phyloP scores from a whole-genome alignment of 495 filamentous ascomycete species.

The Xylaria intraflava region DNA sequence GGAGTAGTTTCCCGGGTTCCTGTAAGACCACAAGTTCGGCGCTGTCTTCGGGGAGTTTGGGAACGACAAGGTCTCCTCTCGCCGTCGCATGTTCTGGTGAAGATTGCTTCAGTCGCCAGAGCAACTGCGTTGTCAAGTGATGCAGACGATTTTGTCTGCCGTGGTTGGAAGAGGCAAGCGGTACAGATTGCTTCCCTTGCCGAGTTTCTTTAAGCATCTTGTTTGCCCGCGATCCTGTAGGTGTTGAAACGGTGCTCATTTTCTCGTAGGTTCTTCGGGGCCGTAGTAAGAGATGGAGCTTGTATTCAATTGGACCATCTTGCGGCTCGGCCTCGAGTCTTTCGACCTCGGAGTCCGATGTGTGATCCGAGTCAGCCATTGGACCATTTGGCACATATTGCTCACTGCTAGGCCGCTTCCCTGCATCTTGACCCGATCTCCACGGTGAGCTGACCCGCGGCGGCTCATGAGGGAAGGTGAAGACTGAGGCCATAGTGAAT shows the following conservation, averaged over 20 bases:
- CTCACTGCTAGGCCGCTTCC: constrained; percentile 22
- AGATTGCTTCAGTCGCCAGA: constrained; percentile 94
- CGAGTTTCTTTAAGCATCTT: constrained; percentile 56
- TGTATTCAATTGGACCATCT: constrained; percentile 92
- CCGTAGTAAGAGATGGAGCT: constrained; percentile 82
- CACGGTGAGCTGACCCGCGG: constrained; percentile 86
- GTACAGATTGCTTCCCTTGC: constrained; percentile 30
- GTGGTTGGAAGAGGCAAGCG: constrained; percentile 42
- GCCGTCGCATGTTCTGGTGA: constrained; percentile 82
- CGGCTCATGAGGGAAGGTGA: constrained; percentile 87
- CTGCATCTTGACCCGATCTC: constrained; percentile 48
- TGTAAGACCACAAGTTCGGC: constrained; percentile 45
- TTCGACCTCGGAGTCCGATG: constrained; percentile 64
- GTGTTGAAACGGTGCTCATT: constrained; percentile 39
- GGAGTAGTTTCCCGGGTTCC: constrained; percentile 58
- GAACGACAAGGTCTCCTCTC: constrained; percentile 58
- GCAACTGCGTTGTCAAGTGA: constrained; percentile 85
- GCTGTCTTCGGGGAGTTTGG: constrained; percentile 60
- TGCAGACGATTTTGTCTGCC: constrained; percentile 77
- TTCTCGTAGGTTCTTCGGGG: constrained; percentile 66
- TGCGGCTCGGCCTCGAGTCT: constrained; percentile 87
- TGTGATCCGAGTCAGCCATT: constrained; percentile 40
- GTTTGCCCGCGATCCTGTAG: constrained; percentile 50
- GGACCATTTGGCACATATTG: constrained; percentile 25
- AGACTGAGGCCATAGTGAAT: constrained; percentile 81